phyloP scores from a whole-genome alignment of 2,329 filamentous ascomycete species.

The Pseudogymnoascus sp. region DNA sequence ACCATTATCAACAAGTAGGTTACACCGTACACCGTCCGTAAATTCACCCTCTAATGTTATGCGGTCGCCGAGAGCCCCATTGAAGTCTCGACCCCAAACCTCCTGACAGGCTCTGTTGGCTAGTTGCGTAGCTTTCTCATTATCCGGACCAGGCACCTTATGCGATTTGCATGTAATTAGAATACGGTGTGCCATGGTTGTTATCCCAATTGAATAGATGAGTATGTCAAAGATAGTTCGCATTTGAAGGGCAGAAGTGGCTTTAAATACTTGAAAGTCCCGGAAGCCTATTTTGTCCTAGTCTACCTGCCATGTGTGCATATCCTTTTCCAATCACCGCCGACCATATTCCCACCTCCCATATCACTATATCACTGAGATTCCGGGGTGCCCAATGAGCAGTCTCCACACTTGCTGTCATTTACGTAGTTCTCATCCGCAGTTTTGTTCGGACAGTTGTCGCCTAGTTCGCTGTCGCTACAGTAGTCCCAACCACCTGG shows the following conservation, averaged over 20 bases:
- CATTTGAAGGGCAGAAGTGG: background rate
- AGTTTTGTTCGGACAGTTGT: background rate
- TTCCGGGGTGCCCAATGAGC: background rate
- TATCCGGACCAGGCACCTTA: conserved; percentile 13
- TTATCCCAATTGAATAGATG: background rate
- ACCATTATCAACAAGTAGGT: conserved; percentile 13
- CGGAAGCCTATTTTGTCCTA: background rate
- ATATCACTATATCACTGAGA: background rate
- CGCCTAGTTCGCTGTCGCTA: background rate
- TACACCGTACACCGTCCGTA: conserved; percentile 9
- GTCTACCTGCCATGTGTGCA: background rate
- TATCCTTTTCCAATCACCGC: background rate
- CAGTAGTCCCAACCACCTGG: background rate
- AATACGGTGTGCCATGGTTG: conserved; percentile 12
- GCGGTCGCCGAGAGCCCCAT: conserved; percentile 12
- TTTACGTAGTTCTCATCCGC: background rate
- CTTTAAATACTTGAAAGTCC: background rate
- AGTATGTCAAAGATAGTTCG: background rate
- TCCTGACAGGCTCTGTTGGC: conserved; percentile 13
- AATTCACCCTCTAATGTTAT: conserved; percentile 12
- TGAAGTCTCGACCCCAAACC: conserved; percentile 14
- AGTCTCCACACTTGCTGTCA: background rate
- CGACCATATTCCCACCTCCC: background rate
- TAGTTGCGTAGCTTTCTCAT: conserved; percentile 12
- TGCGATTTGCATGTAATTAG: conserved; percentile 12